Base-by-base conservation (phyloP, 176 grass and related monocot species). In the Oryza meyeriana region DNA sequence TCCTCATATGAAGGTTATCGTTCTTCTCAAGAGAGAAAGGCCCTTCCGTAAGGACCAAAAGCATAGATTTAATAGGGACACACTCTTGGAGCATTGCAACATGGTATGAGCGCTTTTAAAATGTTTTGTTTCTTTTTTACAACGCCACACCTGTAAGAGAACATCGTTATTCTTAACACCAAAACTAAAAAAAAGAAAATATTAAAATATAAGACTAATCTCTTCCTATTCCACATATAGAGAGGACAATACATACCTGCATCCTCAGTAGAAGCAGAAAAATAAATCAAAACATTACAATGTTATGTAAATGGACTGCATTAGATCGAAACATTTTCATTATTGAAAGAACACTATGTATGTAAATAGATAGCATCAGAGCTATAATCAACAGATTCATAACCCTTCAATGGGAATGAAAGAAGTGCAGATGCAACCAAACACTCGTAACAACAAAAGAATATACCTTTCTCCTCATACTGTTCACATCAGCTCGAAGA, bases 401-500 rank as follows among this genome's bases (percentile, higher is more conserved):
- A 12, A 26, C n/a, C 64, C 78, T 57, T 69, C 36, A 55, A 69
- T 22, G n/a, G 78, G 10, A 28, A 69, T 33, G 33, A 48, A 71
- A 62, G 2, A 73, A 72, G 17, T 82, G 57, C 40, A 7, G 8
- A 80, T 63, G 63, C 34, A 75, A 63, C 79, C 74, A 67, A 35
- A 18, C 24, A 5, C 48, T 63, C 14, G 18, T 10, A 71, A 64
- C 39, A 76, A 69, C 24, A 72, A 75, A 22, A 78, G 32, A 50
- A 32, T 76, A 79, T 74, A 91, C 94, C 90, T 94, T 97, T 79
- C 83, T 85, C 78, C 75, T 91, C 88, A 92, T 77, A 35, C 70
- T 92, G 62, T 87, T 88, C 81, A 97, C n/a, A 71, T 97, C 85
- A 77, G 85, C 87, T 83, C 52, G 90, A 66, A 97, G 92, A 79